Percentiles rank a stretch among this genome's conserved stretches.
Evolutionary conservation across 345 rosid genomes (phyloP).

Genomic region (Acer yangbiense): DNA sequence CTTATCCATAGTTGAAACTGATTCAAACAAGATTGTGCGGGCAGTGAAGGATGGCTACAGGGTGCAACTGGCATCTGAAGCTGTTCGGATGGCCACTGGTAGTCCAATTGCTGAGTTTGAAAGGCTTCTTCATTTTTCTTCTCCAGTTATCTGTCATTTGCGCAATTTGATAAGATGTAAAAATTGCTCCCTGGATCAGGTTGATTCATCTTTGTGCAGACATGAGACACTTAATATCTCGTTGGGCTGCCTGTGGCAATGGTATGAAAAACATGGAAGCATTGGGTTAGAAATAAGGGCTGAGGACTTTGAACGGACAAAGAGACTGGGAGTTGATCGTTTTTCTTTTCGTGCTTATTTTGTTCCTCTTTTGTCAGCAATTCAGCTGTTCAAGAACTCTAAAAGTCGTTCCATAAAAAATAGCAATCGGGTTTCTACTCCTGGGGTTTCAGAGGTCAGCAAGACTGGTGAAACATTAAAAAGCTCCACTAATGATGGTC

Average conservation of each 20-base stretch:
- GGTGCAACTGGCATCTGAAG: conserved; percentile 50
- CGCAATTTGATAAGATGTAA: conserved; percentile 29
- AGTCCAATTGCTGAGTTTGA: conserved; percentile 59
- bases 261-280: conserved; percentile 59
- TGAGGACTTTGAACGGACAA: conserved; percentile 43
- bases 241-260: conserved; percentile 52
- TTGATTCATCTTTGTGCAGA: conserved; percentile 30
- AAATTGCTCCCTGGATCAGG: conserved; percentile 29
- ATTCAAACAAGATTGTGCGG: conserved; percentile 30
- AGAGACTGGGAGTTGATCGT: conserved; percentile 44
- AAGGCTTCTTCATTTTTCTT: conserved; percentile 45
- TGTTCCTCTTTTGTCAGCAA: conserved; percentile 60
- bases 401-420: conserved; percentile 15
- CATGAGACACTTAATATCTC: conserved; percentile 44
- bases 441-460: conserved; percentile 15
- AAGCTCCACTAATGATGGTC: conserved; percentile 15
- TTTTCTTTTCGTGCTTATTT: conserved; percentile 52
- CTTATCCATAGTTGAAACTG: conserved; percentile 22
- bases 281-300: conserved; percentile 58
- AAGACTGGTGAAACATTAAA: conserved; percentile 20
- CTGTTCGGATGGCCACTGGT: conserved; percentile 49
- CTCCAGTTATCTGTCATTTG: conserved; percentile 44
- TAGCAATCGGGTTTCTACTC: conserved; percentile 11
- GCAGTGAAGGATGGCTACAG: conserved; percentile 39
- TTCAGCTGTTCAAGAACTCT: conserved; percentile 47